A percentile compares a stretch with the other conserved stretches of the same genome.
These are phyloP conservation scores for Paramecium sonneborni DNA, from an alignment of 73 alveolate genomes.

Conservation along the genomic window DNA sequence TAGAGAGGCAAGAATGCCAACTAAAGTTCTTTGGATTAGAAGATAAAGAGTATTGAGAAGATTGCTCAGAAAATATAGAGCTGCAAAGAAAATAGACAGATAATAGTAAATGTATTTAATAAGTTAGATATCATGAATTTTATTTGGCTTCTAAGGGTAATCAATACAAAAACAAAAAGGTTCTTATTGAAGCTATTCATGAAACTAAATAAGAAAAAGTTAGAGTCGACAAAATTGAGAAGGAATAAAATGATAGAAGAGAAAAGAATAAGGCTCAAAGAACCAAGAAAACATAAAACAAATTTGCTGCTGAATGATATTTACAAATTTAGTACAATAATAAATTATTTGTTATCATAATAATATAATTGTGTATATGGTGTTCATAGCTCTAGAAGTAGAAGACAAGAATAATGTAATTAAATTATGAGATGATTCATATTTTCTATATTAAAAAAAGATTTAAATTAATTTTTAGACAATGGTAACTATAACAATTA, in stretches of 20 bases:
- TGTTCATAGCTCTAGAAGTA: neutral
- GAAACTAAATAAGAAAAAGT: constrained; percentile 77
- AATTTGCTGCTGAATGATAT: constrained; percentile 39
- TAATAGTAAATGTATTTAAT: constrained; percentile 68
- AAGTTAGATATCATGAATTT: constrained; percentile 88
- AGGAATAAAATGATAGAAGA: constrained; percentile 67
- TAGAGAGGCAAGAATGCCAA: constrained; percentile 98
- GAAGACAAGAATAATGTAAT: neutral
- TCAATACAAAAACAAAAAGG: constrained; percentile 96
- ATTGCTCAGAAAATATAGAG: constrained; percentile 96
- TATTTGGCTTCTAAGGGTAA: constrained; percentile 97
- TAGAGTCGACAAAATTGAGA: constrained; percentile 58
- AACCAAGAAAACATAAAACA: constrained; percentile 57
- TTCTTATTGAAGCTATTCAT: constrained; percentile 97
- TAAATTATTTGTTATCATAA: neutral
- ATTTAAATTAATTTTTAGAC: constrained; percentile 39
- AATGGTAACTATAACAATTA: constrained; percentile 48
- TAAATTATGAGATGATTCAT: neutral
- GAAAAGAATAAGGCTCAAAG: constrained; percentile 65
- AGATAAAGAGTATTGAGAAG: constrained; percentile 98
- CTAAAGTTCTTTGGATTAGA: constrained; percentile 96
- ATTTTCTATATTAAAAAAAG: constrained; percentile 48
- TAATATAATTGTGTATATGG: neutral
- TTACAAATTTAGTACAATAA: neutral
- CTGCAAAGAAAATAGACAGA: constrained; percentile 94